A percentile compares a stretch with the other conserved stretches of the same genome.
Evolutionary conservation across 2,329 filamentous ascomycete genomes (phyloP).

Genomic region (Aspergillus intermedius): DNA sequence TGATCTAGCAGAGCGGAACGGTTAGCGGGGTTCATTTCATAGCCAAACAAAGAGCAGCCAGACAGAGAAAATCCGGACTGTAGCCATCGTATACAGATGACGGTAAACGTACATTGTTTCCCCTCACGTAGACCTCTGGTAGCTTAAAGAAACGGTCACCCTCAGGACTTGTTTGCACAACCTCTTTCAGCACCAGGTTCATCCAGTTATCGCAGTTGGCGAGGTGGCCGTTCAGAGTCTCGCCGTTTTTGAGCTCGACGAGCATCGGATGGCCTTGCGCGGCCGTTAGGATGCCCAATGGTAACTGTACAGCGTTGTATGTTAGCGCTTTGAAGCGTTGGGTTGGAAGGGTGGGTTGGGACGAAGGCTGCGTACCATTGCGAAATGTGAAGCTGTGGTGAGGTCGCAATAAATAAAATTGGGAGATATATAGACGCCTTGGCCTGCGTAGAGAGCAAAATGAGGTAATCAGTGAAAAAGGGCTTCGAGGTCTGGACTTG

Average conservation of each 20-base stretch:
- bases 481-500: not conserved
- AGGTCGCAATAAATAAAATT: not conserved
- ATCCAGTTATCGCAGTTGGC: conserved; percentile 99
- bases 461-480: not conserved
- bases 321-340: no score
- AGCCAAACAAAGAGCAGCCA: not conserved
- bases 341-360: no score
- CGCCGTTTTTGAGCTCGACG: conserved; percentile 93
- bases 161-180: conserved; percentile 91
- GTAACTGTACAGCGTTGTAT: conserved; percentile 41
- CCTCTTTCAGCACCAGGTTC: conserved; percentile 96
- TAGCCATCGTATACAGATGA: not conserved
- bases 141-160: conserved; percentile 89
- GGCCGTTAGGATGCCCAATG: conserved; percentile 77
- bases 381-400: not conserved
- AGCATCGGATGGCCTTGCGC: conserved; percentile 97
- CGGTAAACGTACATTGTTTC: conserved; percentile 72
- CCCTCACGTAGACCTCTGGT: conserved; percentile 91
- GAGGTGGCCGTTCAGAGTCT: conserved; percentile 93
- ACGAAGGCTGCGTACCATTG: not conserved
- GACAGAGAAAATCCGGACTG: no score
- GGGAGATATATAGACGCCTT: not conserved
- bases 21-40: conserved; percentile 3
- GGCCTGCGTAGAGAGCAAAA: not conserved
- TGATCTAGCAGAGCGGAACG: conserved; percentile 61